Conservation (phyloP, 2,329 filamentous ascomycete species). For the Fusarium buharicum region DNA sequence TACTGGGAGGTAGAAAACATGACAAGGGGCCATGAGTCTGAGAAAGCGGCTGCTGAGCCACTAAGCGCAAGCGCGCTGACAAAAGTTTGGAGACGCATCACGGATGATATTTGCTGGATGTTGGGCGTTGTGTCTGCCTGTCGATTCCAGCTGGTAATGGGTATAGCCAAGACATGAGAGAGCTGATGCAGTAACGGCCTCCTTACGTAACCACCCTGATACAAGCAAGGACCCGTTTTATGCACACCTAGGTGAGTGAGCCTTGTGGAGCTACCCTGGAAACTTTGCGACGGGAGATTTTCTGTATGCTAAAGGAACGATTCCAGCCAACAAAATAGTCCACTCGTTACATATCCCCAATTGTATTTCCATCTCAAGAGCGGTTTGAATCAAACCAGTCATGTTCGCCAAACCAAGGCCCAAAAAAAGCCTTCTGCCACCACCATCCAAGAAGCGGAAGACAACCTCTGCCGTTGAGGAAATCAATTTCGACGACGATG, state of each 20-base stretch:
- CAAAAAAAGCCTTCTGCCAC: conserved; percentile 67
- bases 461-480: conserved; percentile 72
- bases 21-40: conserved; percentile 88
- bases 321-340: conserved; percentile 14
- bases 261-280: conserved; percentile 21
- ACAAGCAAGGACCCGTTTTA: conserved; percentile 34
- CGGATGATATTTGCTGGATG: conserved; percentile 43
- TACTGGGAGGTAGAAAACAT: conserved; percentile 88
- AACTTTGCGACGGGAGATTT: conserved; percentile 42
- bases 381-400: conserved; percentile 4
- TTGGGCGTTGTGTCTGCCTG: conserved; percentile 42
- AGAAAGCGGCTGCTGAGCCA: conserved; percentile 75
- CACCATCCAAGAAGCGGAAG: conserved; percentile 75
- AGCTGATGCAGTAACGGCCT: conserved; percentile 40
- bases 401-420: conserved; percentile 68
- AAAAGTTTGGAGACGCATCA: conserved; percentile 66
- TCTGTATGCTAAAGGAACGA: conserved; percentile 16
- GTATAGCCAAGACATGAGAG: conserved; percentile 26
- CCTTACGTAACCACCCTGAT: conserved; percentile 46
- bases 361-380: neutral
- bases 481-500: conserved; percentile 83
- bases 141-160: conserved; percentile 42
- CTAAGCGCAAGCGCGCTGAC: conserved; percentile 64
- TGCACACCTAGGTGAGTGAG: conserved; percentile 45
- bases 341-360: neutral